Evolutionary conservation across 495 filamentous ascomycete genomes (phyloP).

Genomic region (Tuber microsphaerosporum): DNA sequence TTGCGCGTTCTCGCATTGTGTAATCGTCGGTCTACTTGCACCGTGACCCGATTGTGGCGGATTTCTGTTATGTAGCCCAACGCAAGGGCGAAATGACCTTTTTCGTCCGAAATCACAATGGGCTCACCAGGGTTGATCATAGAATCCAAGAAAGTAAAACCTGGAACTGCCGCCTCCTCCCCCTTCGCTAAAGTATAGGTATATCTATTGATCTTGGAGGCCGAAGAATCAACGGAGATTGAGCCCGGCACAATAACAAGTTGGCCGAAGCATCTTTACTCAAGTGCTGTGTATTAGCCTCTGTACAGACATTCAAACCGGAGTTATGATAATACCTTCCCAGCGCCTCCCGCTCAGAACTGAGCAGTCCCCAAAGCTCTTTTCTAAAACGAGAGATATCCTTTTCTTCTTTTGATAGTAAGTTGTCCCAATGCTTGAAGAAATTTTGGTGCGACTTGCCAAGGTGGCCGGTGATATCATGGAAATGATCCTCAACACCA

Average conservation of each 20-base stretch:
- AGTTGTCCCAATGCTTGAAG: slow-evolving; percentile 86
- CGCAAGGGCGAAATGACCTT: slow-evolving; percentile 86
- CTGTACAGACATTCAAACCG: slow-evolving; percentile 19
- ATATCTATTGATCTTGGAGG: slow-evolving; percentile 81
- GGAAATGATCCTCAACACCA: slow-evolving; percentile 65
- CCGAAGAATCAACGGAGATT: slow-evolving; percentile 56
- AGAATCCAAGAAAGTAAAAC: slow-evolving; percentile 80
- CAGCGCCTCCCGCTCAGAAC: slow-evolving; percentile 75
- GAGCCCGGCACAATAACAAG: slow-evolving; percentile 75
- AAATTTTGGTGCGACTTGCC: slow-evolving; percentile 67
- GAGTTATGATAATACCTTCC: slow-evolving; percentile 56
- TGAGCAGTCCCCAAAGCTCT: slow-evolving; percentile 93
- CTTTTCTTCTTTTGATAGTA: slow-evolving; percentile 89
- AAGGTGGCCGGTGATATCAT: slow-evolving; percentile 65
- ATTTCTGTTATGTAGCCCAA: slow-evolving; percentile 81
- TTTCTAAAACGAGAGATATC: slow-evolving; percentile 73
- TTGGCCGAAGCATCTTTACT: slow-evolving; percentile 53
- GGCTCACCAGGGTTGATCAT: slow-evolving; percentile 86
- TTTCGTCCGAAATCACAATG: slow-evolving; percentile 91
- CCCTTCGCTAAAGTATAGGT: slow-evolving; percentile 73
- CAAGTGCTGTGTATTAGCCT: background rate
- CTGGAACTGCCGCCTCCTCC: slow-evolving; percentile 44
- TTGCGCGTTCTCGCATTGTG: slow-evolving; percentile 74
- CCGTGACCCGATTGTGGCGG: slow-evolving; percentile 63
- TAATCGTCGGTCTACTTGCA: slow-evolving; percentile 79